Conservation (phyloP, 164 flowering plant species). For the Stephania cephalantha region DNA sequence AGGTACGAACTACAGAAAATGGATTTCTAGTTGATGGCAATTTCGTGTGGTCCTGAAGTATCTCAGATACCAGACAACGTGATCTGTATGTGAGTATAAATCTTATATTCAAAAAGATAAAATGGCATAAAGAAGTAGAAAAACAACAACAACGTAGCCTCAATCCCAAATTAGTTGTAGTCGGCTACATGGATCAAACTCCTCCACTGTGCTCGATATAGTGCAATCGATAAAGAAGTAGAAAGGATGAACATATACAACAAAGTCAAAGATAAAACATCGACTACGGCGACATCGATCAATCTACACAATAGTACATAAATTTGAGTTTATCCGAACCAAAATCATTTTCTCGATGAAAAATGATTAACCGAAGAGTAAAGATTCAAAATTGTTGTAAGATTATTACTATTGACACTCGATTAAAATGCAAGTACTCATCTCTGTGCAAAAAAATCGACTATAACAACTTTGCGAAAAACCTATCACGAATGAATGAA, state of each 20-base stretch:
- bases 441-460: not conserved
- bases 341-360: not conserved
- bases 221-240: not conserved
- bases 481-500: not conserved
- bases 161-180: too few species aligned
- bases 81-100: slow-evolving; percentile 2
- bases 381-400: not conserved
- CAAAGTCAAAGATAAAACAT: not conserved
- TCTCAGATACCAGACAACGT: not conserved
- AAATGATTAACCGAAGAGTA: not conserved
- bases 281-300: not conserved
- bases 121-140: not conserved
- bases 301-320: not conserved
- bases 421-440: too few species aligned
- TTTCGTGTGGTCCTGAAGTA: not conserved
- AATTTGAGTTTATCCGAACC: not conserved
- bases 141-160: too few species aligned
- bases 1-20: not conserved
- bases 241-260: not conserved
- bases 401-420: not conserved
- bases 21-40: slow-evolving; percentile 2
- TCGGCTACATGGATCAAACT: too few species aligned
- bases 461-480: not conserved
- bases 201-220: too few species aligned
- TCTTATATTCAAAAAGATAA: not conserved